A percentile compares a stretch with the other conserved stretches of the same genome.
Conservation (phyloP, 2,329 filamentous ascomycete genomes). For the Penicillium aurantiogriseum region DNA sequence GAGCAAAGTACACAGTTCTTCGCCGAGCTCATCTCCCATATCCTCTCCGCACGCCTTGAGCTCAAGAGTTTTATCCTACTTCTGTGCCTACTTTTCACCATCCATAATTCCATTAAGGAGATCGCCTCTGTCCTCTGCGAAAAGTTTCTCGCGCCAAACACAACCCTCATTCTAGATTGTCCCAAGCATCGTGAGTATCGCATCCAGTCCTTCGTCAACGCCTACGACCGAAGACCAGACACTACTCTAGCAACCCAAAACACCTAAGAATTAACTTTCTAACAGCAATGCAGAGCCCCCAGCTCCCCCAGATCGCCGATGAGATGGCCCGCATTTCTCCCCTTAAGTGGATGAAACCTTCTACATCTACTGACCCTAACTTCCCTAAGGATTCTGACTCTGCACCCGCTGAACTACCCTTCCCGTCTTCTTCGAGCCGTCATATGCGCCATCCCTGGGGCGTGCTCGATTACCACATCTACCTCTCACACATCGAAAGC, state of each 20-base stretch:
- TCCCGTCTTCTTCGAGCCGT: not conserved
- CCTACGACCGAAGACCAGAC: not conserved
- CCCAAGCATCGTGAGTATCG: not conserved
- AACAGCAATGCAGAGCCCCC: conserved; percentile 1
- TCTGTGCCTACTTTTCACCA: not conserved
- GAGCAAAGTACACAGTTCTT: not conserved
- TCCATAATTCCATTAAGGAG: not conserved
- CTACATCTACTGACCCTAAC: not conserved
- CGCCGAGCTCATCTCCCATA: not conserved
- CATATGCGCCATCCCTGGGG: conserved; percentile 29
- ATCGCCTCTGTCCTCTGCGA: not conserved
- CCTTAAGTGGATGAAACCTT: not conserved
- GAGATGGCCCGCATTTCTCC: not conserved
- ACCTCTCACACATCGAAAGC: conserved; percentile 28
- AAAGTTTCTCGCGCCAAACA: not conserved
- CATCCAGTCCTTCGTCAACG: not conserved
- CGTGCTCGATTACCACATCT: conserved; percentile 35
- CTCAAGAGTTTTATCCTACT: not conserved
- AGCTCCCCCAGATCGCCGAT: not conserved
- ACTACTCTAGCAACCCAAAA: not conserved
- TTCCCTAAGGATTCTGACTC: not conserved
- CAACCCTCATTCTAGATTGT: not conserved
- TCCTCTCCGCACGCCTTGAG: not conserved
- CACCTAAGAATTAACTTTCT: not conserved
- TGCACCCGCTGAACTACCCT: not conserved